A percentile compares a stretch with the other conserved stretches of the same genome.
phyloP scores from a whole-genome alignment of 352 stramenopile genomes.

The Phytophthora cactorum region DNA sequence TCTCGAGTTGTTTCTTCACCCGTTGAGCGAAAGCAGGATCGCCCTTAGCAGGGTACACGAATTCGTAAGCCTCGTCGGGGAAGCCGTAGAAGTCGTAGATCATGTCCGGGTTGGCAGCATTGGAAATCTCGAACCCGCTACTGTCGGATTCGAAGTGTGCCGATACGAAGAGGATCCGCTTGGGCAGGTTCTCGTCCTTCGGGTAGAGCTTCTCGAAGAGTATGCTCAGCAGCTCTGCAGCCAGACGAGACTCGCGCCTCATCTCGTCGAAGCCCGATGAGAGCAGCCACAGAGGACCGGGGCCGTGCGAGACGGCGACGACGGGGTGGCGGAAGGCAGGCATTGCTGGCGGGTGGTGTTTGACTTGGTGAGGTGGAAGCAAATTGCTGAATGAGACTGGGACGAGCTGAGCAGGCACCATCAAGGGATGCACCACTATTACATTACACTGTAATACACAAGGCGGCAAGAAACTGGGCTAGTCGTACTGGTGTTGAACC shows the following conservation, averaged over 20 bases:
- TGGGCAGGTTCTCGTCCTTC: conserved; percentile 44
- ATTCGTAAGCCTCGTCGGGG: conserved; percentile 80
- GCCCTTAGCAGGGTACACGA: conserved; percentile 79
- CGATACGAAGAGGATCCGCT: conserved; percentile 82
- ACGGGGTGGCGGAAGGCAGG: conserved; percentile 35
- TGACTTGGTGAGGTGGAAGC: conserved; percentile 2
- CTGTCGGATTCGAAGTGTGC: conserved; percentile 81
- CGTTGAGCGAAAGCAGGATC: conserved; percentile 63
- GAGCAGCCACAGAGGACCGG: conserved; percentile 56
- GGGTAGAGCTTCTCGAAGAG: conserved; percentile 46
- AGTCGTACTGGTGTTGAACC: conserved; percentile 12
- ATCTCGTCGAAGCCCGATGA: conserved; percentile 35
- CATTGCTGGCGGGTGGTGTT: conserved; percentile 4
- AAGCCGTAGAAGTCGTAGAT: conserved; percentile 94
- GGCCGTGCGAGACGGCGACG: conserved; percentile 53
- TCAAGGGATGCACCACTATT: too few relatives aligned
- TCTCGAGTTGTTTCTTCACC: conserved; percentile 65
- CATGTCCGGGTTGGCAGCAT: conserved; percentile 53
- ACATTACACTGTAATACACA: not conserved
- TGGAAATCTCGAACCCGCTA: conserved; percentile 52
- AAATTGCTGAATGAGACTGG: conserved; percentile 32
- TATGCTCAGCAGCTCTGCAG: conserved; percentile 13
- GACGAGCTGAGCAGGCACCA: not conserved
- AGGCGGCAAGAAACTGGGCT: conserved; percentile 3
- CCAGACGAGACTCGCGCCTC: conserved; percentile 16